Evolutionary conservation across 352 stramenopile genomes (phyloP).

Genomic region (Pythium volutum): DNA sequence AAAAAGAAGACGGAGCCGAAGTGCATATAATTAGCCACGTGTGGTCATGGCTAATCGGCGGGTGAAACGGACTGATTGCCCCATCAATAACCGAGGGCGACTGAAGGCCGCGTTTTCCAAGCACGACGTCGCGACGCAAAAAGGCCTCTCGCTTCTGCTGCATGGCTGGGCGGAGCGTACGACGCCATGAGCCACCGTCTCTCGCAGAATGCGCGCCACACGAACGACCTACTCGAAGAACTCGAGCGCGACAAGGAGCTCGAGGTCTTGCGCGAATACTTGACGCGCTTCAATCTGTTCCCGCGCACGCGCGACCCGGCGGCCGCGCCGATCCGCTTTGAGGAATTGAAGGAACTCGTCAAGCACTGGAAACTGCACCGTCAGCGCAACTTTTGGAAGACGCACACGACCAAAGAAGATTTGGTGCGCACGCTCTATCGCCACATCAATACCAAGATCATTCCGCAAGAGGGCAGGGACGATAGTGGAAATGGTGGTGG

Average conservation of each 20-base stretch:
- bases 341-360: constrained; percentile 89
- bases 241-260: constrained; percentile 86
- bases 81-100: constrained; percentile 4
- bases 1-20: too few species aligned
- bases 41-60: not conserved
- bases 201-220: constrained; percentile 78
- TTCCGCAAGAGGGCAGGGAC: constrained; percentile 58
- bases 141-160: not conserved
- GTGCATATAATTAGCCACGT: not conserved
- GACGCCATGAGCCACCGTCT: constrained; percentile 73
- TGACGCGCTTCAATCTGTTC: constrained; percentile 81
- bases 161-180: not conserved
- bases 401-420: constrained; percentile 85
- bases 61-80: constrained; percentile 7
- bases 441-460: constrained; percentile 87
- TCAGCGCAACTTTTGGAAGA: constrained; percentile 90
- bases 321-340: constrained; percentile 80
- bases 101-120: not conserved
- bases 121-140: not conserved
- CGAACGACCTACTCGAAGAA: constrained; percentile 78
- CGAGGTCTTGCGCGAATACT: constrained; percentile 79
- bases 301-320: constrained; percentile 66
- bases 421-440: constrained; percentile 81
- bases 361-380: constrained; percentile 90
- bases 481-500: constrained; percentile 19